These are phyloP conservation scores for Rosa chinensis DNA, from an alignment of 306 rosid genomes.

Conservation along the genomic window DNA sequence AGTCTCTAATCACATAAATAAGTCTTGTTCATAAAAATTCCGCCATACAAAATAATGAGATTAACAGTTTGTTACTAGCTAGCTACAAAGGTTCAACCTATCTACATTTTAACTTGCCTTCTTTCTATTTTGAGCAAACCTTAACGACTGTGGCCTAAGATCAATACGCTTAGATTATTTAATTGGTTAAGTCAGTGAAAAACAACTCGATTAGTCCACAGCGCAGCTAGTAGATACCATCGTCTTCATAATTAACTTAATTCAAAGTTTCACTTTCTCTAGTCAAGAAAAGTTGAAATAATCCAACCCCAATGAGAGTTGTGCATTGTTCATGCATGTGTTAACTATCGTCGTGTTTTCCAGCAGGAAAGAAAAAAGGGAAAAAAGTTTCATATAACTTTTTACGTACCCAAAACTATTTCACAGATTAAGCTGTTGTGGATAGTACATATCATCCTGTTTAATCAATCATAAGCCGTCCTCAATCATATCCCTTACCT, in stretches of 20 bases:
- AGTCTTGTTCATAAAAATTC: too few relatives aligned
- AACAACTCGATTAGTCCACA: neutral
- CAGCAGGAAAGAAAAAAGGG: neutral
- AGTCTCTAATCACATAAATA: neutral
- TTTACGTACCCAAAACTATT: neutral
- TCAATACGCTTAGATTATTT: neutral
- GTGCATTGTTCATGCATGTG: neutral
- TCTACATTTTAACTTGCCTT: too few relatives aligned
- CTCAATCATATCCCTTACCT: neutral
- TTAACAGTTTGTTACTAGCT: too few relatives aligned
- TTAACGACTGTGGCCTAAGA: neutral
- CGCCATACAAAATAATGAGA: too few relatives aligned
- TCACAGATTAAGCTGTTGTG: neutral
- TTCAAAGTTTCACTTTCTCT: neutral
- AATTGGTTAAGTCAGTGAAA: neutral
- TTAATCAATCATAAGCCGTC: neutral
- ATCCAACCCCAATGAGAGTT: neutral
- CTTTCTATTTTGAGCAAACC: too few relatives aligned
- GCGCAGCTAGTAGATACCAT: neutral
- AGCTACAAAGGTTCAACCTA: too few relatives aligned
- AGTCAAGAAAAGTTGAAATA: neutral
- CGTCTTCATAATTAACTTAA: neutral
- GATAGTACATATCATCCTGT: neutral
- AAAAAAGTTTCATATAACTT: neutral
- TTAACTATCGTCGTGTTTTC: neutral